These are phyloP conservation scores for Coccomyxa sp. DNA, from an alignment of 139 green algal genomes.

Conservation along the genomic window DNA sequence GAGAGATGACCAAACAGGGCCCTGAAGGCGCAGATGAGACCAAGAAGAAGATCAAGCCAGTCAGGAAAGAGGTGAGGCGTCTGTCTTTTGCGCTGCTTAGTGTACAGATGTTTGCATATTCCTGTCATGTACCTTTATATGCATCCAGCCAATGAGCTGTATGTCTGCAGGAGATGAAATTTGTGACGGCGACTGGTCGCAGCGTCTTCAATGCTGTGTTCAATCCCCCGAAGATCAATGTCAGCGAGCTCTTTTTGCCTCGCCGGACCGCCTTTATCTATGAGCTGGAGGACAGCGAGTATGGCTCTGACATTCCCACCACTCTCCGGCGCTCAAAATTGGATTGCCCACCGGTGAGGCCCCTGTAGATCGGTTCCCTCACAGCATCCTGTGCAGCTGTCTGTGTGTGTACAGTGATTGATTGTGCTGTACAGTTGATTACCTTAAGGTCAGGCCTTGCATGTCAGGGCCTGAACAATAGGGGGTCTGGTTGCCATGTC, in stretches of 20 bases:
- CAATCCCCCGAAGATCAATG: slow-evolving; percentile 18
- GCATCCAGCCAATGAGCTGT: not conserved
- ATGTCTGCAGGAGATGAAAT: slow-evolving; percentile 28
- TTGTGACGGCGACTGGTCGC: slow-evolving; percentile 41
- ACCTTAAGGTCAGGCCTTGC: too few species aligned
- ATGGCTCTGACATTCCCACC: slow-evolving; percentile 70
- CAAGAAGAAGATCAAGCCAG: not conserved
- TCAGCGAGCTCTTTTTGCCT: slow-evolving; percentile 65
- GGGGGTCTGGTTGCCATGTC: too few species aligned
- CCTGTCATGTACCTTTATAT: not conserved
- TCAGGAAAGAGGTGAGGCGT: not conserved
- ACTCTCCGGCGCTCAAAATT: slow-evolving; percentile 81
- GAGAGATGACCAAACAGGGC: not conserved
- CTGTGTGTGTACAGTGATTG: too few species aligned
- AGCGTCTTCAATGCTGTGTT: slow-evolving; percentile 61
- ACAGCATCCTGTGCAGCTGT: not conserved
- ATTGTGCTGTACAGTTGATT: too few species aligned
- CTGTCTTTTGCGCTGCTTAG: not conserved
- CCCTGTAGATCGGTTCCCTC: not conserved
- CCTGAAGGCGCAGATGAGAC: slow-evolving; percentile 5
- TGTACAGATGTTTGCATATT: not conserved
- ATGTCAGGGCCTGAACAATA: too few species aligned
- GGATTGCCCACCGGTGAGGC: slow-evolving; percentile 71
- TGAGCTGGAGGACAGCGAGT: slow-evolving; percentile 61
- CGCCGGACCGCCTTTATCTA: slow-evolving; percentile 84